Evolutionary conservation across 2,329 filamentous ascomycete species (phyloP).

Genomic region (Colletotrichum eleusines): DNA sequence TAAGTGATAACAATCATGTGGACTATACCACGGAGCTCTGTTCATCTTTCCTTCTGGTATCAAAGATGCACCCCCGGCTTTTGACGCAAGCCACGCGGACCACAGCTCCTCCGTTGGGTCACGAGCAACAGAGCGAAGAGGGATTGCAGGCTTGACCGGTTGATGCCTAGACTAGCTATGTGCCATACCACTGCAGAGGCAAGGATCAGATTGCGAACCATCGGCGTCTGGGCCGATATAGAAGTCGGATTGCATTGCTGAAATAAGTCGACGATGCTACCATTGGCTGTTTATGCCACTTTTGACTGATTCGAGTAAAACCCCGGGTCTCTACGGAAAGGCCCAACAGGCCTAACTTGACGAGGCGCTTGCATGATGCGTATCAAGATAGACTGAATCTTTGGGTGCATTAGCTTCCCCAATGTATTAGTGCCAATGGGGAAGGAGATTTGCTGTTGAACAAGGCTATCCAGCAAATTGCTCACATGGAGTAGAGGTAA

Average conservation of each 20-base stretch:
- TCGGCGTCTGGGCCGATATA: conserved; percentile 4
- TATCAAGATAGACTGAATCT: background rate
- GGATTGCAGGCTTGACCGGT: too few species aligned
- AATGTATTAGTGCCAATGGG: conserved; percentile 3
- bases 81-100: background rate
- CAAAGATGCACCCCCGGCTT: background rate
- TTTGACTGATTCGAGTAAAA: background rate
- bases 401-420: conserved; percentile 11
- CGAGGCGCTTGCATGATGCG: conserved; percentile 11
- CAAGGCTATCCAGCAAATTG: background rate
- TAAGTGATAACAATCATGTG: background rate
- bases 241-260: background rate
- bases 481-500: conserved; percentile 31
- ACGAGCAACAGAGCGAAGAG: background rate
- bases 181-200: background rate
- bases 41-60: background rate
- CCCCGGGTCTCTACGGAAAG: background rate
- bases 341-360: background rate
- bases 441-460: background rate
- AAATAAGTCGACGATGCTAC: background rate
- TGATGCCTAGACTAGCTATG: background rate
- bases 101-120: background rate
- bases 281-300: background rate
- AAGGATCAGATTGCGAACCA: background rate
- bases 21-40: background rate